A percentile compares a stretch with the other conserved stretches of the same genome.
Evolutionary conservation across 805 yeast species (phyloP).

Genomic region (Ascoidea asiatica): DNA sequence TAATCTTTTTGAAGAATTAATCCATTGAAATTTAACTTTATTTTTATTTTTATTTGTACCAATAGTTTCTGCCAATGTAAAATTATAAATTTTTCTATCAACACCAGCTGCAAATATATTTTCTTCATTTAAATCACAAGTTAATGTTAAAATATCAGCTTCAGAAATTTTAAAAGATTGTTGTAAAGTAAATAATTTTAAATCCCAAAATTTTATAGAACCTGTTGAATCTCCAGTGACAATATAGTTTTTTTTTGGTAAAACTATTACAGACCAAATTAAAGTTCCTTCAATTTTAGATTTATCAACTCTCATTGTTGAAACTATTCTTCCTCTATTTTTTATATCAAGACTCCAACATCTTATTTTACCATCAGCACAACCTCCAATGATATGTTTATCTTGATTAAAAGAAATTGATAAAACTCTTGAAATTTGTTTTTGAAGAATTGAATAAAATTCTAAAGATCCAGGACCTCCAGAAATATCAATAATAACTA

Average conservation of each 20-base stretch:
- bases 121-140: slow-evolving; percentile 45
- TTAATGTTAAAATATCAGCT: slow-evolving; percentile 76
- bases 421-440: slow-evolving; percentile 74
- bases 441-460: slow-evolving; percentile 59
- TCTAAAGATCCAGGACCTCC: slow-evolving; percentile 81
- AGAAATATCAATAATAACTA: slow-evolving; percentile 69
- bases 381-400: slow-evolving; percentile 71
- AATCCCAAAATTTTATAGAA: slow-evolving; percentile 84
- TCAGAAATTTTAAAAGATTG: slow-evolving; percentile 80
- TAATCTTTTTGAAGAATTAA: slow-evolving; percentile 58
- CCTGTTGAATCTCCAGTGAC: slow-evolving; percentile 98
- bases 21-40: slow-evolving; percentile 34
- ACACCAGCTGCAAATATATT: slow-evolving; percentile 81
- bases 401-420: slow-evolving; percentile 64
- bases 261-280: slow-evolving; percentile 72
- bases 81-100: slow-evolving; percentile 79
- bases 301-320: slow-evolving; percentile 87
- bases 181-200: slow-evolving; percentile 55
- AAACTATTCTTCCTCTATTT: slow-evolving; percentile 52
- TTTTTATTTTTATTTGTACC: slow-evolving; percentile 4
- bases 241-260: slow-evolving; percentile 54
- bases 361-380: slow-evolving; percentile 87
- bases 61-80: slow-evolving; percentile 29
- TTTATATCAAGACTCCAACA: slow-evolving; percentile 48
- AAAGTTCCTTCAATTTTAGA: slow-evolving; percentile 74